Base-by-base conservation (phyloP, 495 filamentous ascomycete species). In the Sordaria brevicollis region DNA sequence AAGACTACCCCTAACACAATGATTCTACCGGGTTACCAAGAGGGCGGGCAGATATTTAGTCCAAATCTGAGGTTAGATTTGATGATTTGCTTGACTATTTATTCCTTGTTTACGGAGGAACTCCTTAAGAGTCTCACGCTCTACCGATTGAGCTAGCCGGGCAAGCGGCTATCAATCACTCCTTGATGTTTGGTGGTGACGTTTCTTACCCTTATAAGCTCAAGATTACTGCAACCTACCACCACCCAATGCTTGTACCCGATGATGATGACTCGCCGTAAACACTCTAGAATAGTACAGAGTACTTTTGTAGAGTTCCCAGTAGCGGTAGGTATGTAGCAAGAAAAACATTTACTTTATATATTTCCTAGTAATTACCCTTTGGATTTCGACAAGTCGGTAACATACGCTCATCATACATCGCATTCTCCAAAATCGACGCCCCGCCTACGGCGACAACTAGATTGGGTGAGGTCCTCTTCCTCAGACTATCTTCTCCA, bases 111-210 rank as follows among this genome's bases (percentile, higher is more conserved):
- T 57, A 57, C 49, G 49, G 49, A 57, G 21, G 1, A 54, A 54
- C 11, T 57, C 49, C 49, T 88, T 89, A 89, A 89, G 86, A 89
- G 87, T 89, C 87, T 87, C 84, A 88, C 87, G 87, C 87, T 89
- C 87, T 88, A 87, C 86, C 86, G 86, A 89, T 88, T 89, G 87
- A 89, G 86, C 86, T 89, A 89, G 84, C 86, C 74, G 66, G 66
- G 66, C 66, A 57, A 57, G 11, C 49, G 49, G 49, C 49, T 57
- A 57, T 57, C 49, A 57, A 57, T 31, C 25, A 57, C 29, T 57
- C 49, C 49, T 57, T 31, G 11, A 31, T 57, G 49, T 25, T 7
- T 29, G 10, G 5, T 4, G 1, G 9, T 5, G 11, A 9, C 1
- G 4, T 7, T 3, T 1, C n/a, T n/a, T 5, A 5, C 11, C 21